Evolutionary conservation across 2,329 filamentous ascomycete species (phyloP), one percentile per base, ranked within the genome.

Genomic region (Leptographium wingfieldii): DNA sequence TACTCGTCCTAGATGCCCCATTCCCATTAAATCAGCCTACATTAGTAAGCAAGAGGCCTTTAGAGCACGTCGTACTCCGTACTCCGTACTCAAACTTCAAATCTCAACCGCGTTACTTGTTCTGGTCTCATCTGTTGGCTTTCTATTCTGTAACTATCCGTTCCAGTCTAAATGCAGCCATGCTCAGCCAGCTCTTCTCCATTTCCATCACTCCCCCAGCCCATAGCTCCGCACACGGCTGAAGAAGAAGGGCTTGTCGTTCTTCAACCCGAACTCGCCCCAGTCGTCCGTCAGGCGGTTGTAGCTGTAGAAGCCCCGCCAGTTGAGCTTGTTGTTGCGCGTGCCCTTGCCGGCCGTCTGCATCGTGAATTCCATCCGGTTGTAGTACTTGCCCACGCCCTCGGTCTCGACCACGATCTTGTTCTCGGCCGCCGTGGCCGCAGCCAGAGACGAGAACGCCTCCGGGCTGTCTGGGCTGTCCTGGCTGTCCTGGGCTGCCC

Each of bases 241-340:
- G 65, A 86, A 88, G 68, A 85, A 82, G 67, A 82, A 87, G 0
- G 84, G 77, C 70, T 84, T 85, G 60, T 84, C 77, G 65, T 86
- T 81, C 69, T 79, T 80, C 48, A 84, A 71, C 16, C 73, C 71
- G 72, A 97, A 97, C 73, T 89, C 87, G 4, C 80, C 89, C 88
- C 89, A 94, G 72, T 96, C 92, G 70, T 95, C 91, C 9, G 90
- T 95, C 68, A 95, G 72, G 66, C 82, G 81, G 69, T 97, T 95
- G 69, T 95, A 92, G 74, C 86, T 92, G 83, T 90, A 95, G 70
- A 92, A 96, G 0, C 88, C 87, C 67, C 87, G 87, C 92, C 94
- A 99, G 0, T 77, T 75, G 57, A 99, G 73, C 73, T 95, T 96
- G 63, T 92, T 96, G 68, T 95, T 96, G 69, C 84, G 83, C 0